Conservation (phyloP, 306 rosid genomes). For the Quercus alba region DNA sequence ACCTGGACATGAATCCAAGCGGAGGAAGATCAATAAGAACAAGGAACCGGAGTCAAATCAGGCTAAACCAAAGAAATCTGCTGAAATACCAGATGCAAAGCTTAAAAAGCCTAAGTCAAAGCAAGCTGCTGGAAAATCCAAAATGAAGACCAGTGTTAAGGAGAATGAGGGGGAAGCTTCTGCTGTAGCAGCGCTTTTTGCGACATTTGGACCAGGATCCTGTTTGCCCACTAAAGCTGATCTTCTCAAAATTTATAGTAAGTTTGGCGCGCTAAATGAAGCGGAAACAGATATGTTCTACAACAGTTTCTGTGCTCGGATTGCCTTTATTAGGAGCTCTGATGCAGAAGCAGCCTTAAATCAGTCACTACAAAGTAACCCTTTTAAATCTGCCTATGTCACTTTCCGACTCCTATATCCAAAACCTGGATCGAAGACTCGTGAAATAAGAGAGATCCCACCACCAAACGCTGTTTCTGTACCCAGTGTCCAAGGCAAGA, state of each 20-base stretch:
- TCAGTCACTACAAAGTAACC: slow-evolving; percentile 42
- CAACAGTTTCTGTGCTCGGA: slow-evolving; percentile 52
- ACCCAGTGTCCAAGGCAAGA: slow-evolving; percentile 18
- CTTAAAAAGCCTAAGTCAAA: not conserved
- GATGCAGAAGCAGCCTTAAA: slow-evolving; percentile 60
- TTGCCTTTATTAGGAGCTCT: slow-evolving; percentile 38
- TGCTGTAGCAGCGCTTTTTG: slow-evolving; percentile 42
- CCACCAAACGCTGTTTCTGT: slow-evolving; percentile 22
- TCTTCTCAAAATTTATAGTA: slow-evolving; percentile 43
- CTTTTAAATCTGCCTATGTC: slow-evolving; percentile 45
- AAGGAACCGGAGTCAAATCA: slow-evolving; percentile 9
- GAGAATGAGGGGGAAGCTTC: slow-evolving; percentile 16
- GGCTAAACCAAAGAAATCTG: slow-evolving; percentile 16
- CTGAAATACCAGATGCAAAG: slow-evolving; percentile 3
- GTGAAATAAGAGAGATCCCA: slow-evolving; percentile 34
- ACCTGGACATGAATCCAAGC: slow-evolving; percentile 24
- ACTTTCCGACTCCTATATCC: slow-evolving; percentile 38
- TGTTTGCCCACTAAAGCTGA: slow-evolving; percentile 60
- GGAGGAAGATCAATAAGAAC: slow-evolving; percentile 29
- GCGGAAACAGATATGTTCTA: slow-evolving; percentile 54
- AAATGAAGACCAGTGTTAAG: slow-evolving; percentile 22
- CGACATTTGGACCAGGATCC: slow-evolving; percentile 58
- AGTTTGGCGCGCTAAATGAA: slow-evolving; percentile 61
- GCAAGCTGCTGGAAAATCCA: slow-evolving; percentile 6
- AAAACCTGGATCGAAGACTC: slow-evolving; percentile 36